These are phyloP conservation scores for Globisporangium mamillatum DNA, from an alignment of 352 stramenopile genomes.

Conservation along the genomic window DNA sequence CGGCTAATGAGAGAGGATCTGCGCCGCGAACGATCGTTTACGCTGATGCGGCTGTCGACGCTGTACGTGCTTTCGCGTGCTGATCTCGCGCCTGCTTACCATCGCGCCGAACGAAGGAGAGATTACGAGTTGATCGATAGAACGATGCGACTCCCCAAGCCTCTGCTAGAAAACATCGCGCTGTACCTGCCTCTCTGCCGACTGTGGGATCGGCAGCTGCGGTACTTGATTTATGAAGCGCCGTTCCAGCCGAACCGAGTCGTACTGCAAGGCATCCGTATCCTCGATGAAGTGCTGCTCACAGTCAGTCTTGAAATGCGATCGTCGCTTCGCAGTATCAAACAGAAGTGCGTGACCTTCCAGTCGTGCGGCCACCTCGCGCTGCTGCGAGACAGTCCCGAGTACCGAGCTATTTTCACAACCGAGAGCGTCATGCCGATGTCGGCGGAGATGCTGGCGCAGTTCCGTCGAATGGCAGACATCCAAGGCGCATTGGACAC, in stretches of 20 bases:
- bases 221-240: constrained; percentile 77
- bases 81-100: constrained; percentile 35
- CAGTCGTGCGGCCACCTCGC: constrained; percentile 64
- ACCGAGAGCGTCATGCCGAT: constrained; percentile 49
- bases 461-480: constrained; percentile 73
- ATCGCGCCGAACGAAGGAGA: constrained; percentile 41
- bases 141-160: constrained; percentile 69
- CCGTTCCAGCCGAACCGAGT: constrained; percentile 70
- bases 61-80: constrained; percentile 64
- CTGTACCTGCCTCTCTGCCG: constrained; percentile 68
- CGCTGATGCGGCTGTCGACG: constrained; percentile 69
- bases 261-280: constrained; percentile 74
- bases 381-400: constrained; percentile 60
- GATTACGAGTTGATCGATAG: constrained; percentile 59
- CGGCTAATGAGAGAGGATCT: constrained; percentile 75
- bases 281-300: constrained; percentile 81
- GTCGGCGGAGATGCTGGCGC: constrained; percentile 46
- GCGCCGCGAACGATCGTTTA: constrained; percentile 62
- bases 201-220: constrained; percentile 78
- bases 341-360: constrained; percentile 35
- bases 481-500: constrained; percentile 69
- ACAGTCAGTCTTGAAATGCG: constrained; percentile 69
- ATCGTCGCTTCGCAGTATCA: constrained; percentile 48
- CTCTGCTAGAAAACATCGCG: constrained; percentile 79
- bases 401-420: constrained; percentile 64